Evolutionary conservation across 192 early-diverging fungal genomes (phyloP).

Genomic region (Cladochytrium replicatum): DNA sequence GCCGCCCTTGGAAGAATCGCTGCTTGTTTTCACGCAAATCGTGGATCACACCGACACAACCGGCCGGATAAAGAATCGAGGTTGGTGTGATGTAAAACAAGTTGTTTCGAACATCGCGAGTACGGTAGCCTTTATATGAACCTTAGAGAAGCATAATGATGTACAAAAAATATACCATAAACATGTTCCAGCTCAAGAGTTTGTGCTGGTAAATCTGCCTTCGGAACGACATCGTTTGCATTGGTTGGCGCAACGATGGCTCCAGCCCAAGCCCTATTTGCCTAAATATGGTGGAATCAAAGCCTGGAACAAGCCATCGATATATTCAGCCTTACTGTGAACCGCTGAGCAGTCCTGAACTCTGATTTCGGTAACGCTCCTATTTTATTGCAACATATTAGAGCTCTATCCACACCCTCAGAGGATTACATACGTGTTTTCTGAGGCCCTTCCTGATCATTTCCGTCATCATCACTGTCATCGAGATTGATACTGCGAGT

Average conservation of each 20-base stretch:
- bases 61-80: constrained; percentile 15
- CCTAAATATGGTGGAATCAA: not conserved
- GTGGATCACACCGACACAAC: constrained; percentile 16
- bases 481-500: not conserved
- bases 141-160: not conserved
- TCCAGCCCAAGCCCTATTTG: constrained; percentile 10
- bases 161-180: constrained; percentile 3
- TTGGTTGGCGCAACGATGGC: constrained; percentile 13
- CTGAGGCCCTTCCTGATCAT: not conserved
- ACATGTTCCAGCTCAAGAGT: constrained; percentile 9
- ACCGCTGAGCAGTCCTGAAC: constrained; percentile 6
- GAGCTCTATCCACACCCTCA: not conserved
- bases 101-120: constrained; percentile 18
- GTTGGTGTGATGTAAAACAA: constrained; percentile 12
- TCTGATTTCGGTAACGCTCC: constrained; percentile 1
- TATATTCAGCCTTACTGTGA: constrained; percentile 1
- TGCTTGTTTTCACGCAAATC: constrained; percentile 7
- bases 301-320: not conserved
- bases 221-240: not conserved
- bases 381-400: not conserved
- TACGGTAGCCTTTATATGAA: constrained; percentile 9
- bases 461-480: constrained; percentile 1
- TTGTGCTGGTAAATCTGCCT: constrained; percentile 8
- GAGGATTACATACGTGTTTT: not conserved
- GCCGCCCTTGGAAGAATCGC: constrained; percentile 18